Conservation (phyloP, 1,284 basidiomycete genomes). For the Laetiporus sulphureus region DNA sequence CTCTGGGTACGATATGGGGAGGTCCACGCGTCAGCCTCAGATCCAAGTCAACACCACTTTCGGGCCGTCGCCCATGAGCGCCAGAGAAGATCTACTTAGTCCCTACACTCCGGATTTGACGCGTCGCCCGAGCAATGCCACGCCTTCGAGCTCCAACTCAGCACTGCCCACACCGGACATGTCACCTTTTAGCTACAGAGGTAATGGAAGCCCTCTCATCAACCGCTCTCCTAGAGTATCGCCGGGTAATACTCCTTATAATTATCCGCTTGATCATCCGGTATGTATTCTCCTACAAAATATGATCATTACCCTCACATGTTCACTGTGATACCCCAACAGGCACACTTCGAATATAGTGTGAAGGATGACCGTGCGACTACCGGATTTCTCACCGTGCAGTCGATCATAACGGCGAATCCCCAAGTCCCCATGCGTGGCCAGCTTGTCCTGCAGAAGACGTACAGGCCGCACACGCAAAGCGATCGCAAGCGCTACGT, state of each 20-base stretch:
- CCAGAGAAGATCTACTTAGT: no score
- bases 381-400: slow-evolving; percentile 10
- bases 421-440: slow-evolving; percentile 13
- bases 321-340: no score
- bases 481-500: slow-evolving; percentile 70
- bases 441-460: slow-evolving; percentile 46
- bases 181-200: background rate
- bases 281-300: no score
- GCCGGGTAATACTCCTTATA: slow-evolving; percentile 7
- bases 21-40: no score
- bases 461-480: slow-evolving; percentile 68
- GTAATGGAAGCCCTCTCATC: slow-evolving; percentile 10
- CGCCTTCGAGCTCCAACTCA: slow-evolving; percentile 1
- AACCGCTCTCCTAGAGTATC: slow-evolving; percentile 6
- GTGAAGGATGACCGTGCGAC: slow-evolving; percentile 2
- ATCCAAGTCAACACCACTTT: no score
- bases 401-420: slow-evolving; percentile 13
- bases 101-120: no score
- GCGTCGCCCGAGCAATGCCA: slow-evolving; percentile 1
- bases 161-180: slow-evolving; percentile 5
- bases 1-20: no score
- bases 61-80: no score
- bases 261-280: slow-evolving; percentile 1
- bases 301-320: no score
- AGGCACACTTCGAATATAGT: no score